A percentile compares a stretch with the other conserved stretches of the same genome.
These are phyloP conservation scores for Heterobasidion parviporum DNA, from an alignment of 1,284 basidiomycete species.

Conservation along the genomic window DNA sequence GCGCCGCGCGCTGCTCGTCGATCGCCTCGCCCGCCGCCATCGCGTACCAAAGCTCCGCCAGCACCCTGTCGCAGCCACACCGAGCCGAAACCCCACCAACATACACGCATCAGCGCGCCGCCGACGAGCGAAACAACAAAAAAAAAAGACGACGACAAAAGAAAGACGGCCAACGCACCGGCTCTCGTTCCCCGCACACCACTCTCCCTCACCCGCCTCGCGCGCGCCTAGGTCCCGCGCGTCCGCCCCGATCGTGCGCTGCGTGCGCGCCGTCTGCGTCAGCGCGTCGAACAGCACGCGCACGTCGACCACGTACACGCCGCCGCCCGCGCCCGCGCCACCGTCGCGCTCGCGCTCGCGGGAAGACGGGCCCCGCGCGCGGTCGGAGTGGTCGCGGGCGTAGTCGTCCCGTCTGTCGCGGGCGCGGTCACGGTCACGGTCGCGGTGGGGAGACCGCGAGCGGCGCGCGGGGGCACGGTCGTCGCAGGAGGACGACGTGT, in stretches of 20 bases:
- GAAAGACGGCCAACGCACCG: slow-evolving; percentile 15
- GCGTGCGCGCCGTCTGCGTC: slow-evolving; percentile 10
- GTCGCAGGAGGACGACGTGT: not conserved
- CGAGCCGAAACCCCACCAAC: not conserved
- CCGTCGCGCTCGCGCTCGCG: slow-evolving; percentile 3
- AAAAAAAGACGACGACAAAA: not conserved
- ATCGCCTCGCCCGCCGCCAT: slow-evolving; percentile 9
- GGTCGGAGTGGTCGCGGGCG: not conserved
- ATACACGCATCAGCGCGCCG: not conserved
- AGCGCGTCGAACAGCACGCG: slow-evolving; percentile 17
- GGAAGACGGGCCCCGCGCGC: slow-evolving; percentile 12
- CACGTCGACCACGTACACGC: slow-evolving; percentile 22
- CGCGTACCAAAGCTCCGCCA: slow-evolving; percentile 9
- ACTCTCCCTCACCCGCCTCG: slow-evolving; percentile 11
- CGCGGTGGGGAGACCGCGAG: not conserved
- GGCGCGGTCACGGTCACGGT: not conserved
- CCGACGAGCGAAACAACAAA: too few relatives aligned
- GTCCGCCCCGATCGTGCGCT: slow-evolving; percentile 4
- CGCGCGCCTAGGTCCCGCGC: slow-evolving; percentile 7
- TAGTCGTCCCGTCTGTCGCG: not conserved
- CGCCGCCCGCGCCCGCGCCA: not conserved
- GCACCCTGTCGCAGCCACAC: slow-evolving; percentile 1
- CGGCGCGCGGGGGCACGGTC: not conserved
- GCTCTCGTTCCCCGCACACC: slow-evolving; percentile 28
- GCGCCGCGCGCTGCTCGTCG: slow-evolving; percentile 7